Base-by-base conservation (phyloP, 352 stramenopile genomes). In the Stephanocyclus meneghinianus region DNA sequence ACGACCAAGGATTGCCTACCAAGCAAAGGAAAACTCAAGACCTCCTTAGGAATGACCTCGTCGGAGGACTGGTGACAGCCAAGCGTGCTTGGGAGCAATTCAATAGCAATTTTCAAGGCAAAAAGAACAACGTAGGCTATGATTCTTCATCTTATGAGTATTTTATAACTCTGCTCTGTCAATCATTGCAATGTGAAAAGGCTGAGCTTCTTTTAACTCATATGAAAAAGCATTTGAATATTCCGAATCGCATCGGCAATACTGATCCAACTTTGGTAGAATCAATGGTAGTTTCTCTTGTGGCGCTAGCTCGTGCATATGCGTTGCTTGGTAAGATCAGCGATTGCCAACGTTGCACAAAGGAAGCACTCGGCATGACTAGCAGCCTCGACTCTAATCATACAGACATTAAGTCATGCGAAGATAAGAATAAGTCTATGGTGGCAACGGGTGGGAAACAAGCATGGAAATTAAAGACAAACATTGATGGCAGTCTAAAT, bases 141-240 rank as follows among this genome's bases (percentile, higher is more conserved):
- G 88, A 93, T 88, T 72, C 80, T 57, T 93, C 88, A 47, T 93
- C 88, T 0, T 93, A 87, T 69, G 88, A 93, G 72, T 91, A 91
- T 85, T 90, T 69, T 5, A 82, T 91, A 32, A 63, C 85, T 21
- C 56, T 90, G 15, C 69, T 93, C 2, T 91, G 74, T n/a, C 85
- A 93, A 69, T 80, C 86, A n/a, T 56, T 93, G 44, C 67, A 78
- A 59, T 79, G 68, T 2, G 16, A 87, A 55, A 77, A 85, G 50
- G 86, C 86, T 10, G 48, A 61, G 42, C 26, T 64, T 47, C 55
- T 69, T 26, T 87, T 93, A 30, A n/a, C 85, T 18, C 64, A 90
- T 64, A 81, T 91, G 61, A 84, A 80, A 69, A 13, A 30, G 40
- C 32, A 73, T n/a, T 88, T 90, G 57, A 42, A 75, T 21, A 35